Evolutionary conservation across 2,329 filamentous ascomycete genomes (phyloP), one percentile per base, ranked within the genome.

Genomic region (Phyllosticta citriasiana): DNA sequence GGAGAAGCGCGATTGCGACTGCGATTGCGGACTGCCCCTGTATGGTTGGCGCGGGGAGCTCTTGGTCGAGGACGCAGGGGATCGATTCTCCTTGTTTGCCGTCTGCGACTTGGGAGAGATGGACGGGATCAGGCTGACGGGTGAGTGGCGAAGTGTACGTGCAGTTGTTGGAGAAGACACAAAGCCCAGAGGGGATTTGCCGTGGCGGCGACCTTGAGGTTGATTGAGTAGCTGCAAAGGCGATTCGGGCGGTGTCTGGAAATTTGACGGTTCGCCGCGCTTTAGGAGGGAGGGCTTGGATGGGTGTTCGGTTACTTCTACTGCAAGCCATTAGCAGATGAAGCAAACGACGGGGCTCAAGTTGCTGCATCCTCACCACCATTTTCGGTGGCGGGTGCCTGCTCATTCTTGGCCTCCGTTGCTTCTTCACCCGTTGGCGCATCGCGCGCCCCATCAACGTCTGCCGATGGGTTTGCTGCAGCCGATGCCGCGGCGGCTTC

Each of bases 401-500:
- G 55, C 55, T 57, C 60, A 55, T 61, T 55, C 53, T 61, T 57
- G 19, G 51, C 55, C 22, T 57, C 60, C 55, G 60, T 51, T 30
- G 33, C 54, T 3, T 57, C 50, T 24, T 27, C 55, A 19, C 53
- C 60, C 19, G 30, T 51, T 35, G 50, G 27, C 7, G 53, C 47
- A 25, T 56, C 53, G 7, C 33, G 50, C 33, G 54, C n/a, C 5
- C 40, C 55, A 33, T 55, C 73, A 53, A 76, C 60, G 25, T 62
- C 57, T 25, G 67, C 63, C 35, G 24, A 54, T n/a, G 55, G 63
- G 54, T 68, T 69, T 52, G 66, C 66, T 16, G 64, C 65, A 8
- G 66, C 71, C 4, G 64, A 65, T 10, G 70, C 67, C 16, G 68
- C 70, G 16, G 67, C 67, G 8, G 72, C 73, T 3, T 68, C 71